These are phyloP conservation scores for Symmetrospora coprosmae DNA, from an alignment of 768 basidiomycete genomes.

Conservation along the genomic window DNA sequence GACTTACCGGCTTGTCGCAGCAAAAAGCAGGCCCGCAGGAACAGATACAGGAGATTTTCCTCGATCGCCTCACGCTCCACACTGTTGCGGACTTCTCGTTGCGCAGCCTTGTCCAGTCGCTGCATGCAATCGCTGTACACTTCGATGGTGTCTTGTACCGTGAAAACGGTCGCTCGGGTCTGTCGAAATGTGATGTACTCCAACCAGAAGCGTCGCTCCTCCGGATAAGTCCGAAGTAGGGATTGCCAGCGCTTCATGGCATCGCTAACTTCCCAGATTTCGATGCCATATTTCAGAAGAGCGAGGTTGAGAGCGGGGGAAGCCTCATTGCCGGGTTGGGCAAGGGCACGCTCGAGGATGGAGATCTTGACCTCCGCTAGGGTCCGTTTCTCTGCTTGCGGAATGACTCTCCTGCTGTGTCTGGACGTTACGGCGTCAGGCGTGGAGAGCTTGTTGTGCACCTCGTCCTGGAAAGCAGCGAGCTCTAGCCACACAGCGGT, in stretches of 20 bases:
- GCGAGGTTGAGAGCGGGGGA: constrained; percentile 35
- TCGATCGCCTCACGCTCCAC: constrained; percentile 32
- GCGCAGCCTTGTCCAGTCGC: constrained; percentile 21
- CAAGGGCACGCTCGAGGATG: constrained; percentile 36
- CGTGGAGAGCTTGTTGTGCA: constrained; percentile 23
- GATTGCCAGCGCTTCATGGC: constrained; percentile 36
- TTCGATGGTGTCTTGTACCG: constrained; percentile 35
- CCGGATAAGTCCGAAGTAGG: constrained; percentile 31
- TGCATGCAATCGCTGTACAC: constrained; percentile 35
- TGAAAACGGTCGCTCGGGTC: constrained; percentile 28
- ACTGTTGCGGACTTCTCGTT: background rate
- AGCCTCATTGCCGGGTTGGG: constrained; percentile 27
- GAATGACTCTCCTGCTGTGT: constrained; percentile 1
- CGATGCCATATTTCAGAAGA: constrained; percentile 35
- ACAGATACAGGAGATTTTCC: constrained; percentile 37
- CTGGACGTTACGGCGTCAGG: constrained; percentile 21
- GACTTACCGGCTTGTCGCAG: constrained; percentile 38
- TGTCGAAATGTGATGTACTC: constrained; percentile 36
- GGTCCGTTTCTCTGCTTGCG: constrained; percentile 19
- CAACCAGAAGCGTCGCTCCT: constrained; percentile 35
- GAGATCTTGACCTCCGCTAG: constrained; percentile 36
- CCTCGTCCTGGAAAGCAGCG: constrained; percentile 29
- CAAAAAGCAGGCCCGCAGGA: constrained; percentile 36
- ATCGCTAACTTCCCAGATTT: constrained; percentile 34
- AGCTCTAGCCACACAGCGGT: constrained; percentile 36